Evolutionary conservation across 1,284 basidiomycete species (phyloP).

Genomic region (Phlebopus sp.): DNA sequence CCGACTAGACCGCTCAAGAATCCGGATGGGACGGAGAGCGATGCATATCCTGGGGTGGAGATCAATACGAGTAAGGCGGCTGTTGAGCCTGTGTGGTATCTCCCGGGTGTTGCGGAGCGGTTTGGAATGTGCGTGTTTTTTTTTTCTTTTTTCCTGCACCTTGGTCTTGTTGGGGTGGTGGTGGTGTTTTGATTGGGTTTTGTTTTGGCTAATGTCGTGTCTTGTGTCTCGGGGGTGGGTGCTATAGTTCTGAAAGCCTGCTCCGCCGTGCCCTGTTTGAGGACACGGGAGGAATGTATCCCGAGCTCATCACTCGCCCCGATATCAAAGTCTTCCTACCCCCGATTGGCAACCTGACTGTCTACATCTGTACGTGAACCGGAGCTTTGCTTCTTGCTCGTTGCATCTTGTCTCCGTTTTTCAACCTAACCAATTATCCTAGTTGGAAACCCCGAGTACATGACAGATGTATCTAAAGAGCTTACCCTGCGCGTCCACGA

Average conservation of each 20-base stretch:
- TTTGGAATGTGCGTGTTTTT: constrained; percentile 74
- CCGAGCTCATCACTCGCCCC: constrained; percentile 91
- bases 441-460: constrained; percentile 82
- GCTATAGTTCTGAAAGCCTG: constrained; percentile 70
- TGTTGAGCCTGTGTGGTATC: constrained; percentile 91
- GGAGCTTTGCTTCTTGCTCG: background rate
- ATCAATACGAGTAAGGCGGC: constrained; percentile 86
- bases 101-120: constrained; percentile 89
- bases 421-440: constrained; percentile 1
- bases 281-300: constrained; percentile 95
- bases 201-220: background rate
- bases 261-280: constrained; percentile 91
- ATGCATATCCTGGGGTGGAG: constrained; percentile 80
- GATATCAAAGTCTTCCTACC: constrained; percentile 96
- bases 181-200: background rate
- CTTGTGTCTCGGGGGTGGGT: too few relatives aligned
- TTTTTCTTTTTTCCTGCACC: background rate
- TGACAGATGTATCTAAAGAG: constrained; percentile 80
- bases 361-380: constrained; percentile 78
- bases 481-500: constrained; percentile 93
- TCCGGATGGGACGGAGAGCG: constrained; percentile 56
- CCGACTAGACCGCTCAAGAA: constrained; percentile 59
- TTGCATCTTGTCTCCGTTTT: background rate
- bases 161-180: too few relatives aligned
- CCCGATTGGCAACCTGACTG: constrained; percentile 89